Evolutionary conservation across 2,329 filamentous ascomycete genomes (phyloP), one percentile per base, ranked within the genome.

Genomic region (Cytospora paraplurivora): DNA sequence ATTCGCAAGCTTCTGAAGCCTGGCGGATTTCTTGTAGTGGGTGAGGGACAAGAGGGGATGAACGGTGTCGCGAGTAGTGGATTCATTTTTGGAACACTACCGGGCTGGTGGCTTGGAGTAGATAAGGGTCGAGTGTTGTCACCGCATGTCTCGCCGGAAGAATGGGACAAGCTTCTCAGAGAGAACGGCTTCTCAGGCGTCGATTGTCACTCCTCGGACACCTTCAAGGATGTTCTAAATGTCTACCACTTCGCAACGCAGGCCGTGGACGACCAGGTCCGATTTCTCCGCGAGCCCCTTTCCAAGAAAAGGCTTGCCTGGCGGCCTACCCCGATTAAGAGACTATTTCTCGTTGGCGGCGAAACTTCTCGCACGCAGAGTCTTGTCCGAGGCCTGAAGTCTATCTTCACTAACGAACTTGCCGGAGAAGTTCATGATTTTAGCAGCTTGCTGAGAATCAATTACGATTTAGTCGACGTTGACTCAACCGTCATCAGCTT

Each of bases 1-100:
- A 63, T 70, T 1, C 71, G 73, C 7, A 64, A 64, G 3, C 66
- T 77, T 1, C 62, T 77, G 1, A 74, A 71, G n/a, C 72, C 77
- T 0, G 75, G 72, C 2, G 60, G 60, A 0, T 62, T 47, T 49
- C 41, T 62, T 1, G 27, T 57, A 11, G 19, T 51, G 2, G 37
- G 38, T 7, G 58, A 49, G 38, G 38, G 32, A 10, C 10, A 1
- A 12, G 37, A 35, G 7, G 37, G 21, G 13, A 7, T 17, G 27
- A 21, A 21, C 32, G 33, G 15, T 10, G 33, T 32, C 4, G 53
- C 53, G 6, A 44, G 17, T 33, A 17, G 19, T 33, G 53, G 53
- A 12, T 59, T 37, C 34, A 52, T 59, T 17, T 49, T 59, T 5
- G 41, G 50, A 1, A 19, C 38, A 11, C 33, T 44, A 17, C 41